Evolutionary conservation across 495 filamentous ascomycete species (phyloP), one percentile per base, ranked within the genome.

Genomic region (Annulohypoxylon nitens): DNA sequence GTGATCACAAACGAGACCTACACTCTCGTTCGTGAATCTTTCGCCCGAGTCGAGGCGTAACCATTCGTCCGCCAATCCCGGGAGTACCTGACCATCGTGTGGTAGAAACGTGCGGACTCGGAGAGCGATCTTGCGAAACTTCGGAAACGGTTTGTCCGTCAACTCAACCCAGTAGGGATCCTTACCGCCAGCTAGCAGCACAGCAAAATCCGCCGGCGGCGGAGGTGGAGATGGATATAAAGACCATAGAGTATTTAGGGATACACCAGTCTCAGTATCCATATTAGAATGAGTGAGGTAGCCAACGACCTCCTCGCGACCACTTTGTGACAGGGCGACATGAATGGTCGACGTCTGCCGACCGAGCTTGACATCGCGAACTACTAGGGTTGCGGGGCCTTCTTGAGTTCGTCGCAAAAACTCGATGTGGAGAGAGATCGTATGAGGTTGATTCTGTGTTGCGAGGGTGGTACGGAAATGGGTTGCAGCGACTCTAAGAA

Each of bases 301-400:
- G 16, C 87, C 91, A 3, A 90, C 85, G 7, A 93, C 86, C 77
- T 91, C 90, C 57, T 88, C 86, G 18, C 83, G 82, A 2, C 70
- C 87, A 12, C 80, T 84, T 54, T 83, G 79, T 3, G 74, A 74
- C 37, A 95, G 85, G 12, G 86, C 85, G 53, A 93, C 81, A 74
- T 92, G 91, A 33, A 94, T 84, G n/a, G 90, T 88, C 45, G 90
- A 90, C 11, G 90, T 90, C 64, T 91, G 88, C 5, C 86, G 81
- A 18, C 93, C 93, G 16, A 93, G 81, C 76, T 95, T 96, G 36
- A 88, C 77, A 68, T 94, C 90, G 60, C 88, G 82, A 25, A 95
- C 86, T 3, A 80, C 83, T 62, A 95, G 82, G 0, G 73, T 80
- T 2, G 88, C 90, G 0, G 86, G 83, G 7, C 92, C 92, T 2